These are phyloP conservation scores for Poterioochromonas sp. DNA, from an alignment of 352 stramenopile species.

Conservation along the genomic window DNA sequence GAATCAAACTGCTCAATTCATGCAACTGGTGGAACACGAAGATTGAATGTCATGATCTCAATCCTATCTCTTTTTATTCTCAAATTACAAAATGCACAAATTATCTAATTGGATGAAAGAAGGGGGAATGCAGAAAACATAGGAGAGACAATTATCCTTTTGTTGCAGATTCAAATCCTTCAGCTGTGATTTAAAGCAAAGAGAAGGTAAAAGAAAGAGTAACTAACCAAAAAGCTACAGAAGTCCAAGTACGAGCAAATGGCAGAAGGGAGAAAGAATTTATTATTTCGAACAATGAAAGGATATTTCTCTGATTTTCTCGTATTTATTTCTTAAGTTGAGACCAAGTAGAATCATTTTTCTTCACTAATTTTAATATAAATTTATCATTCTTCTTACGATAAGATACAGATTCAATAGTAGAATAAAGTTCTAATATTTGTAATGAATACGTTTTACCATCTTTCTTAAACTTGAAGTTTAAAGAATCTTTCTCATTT, in stretches of 20 bases:
- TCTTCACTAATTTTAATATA: not conserved
- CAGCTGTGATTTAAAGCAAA: no score
- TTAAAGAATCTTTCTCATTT: not conserved
- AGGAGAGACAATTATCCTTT: no score
- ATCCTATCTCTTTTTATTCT: no score
- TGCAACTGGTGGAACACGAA: not conserved
- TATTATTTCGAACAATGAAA: no score
- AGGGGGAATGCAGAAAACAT: no score
- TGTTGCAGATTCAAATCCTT: no score
- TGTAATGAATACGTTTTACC: not conserved
- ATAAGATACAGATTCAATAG: not conserved
- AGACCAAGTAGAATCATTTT: not conserved
- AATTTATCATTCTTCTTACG: conserved; percentile 18
- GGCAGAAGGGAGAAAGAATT: no score
- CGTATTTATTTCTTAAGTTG: conserved; percentile 24
- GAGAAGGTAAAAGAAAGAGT: no score
- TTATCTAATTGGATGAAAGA: not conserved
- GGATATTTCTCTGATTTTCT: no score
- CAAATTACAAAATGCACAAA: not conserved
- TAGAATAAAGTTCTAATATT: not conserved
- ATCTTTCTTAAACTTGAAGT: not conserved
- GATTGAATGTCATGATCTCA: not conserved
- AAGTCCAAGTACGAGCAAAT: no score
- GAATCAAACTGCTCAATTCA: conserved; percentile 12
- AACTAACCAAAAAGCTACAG: no score